These are phyloP conservation scores for Cyclotella cryptica DNA, from an alignment of 108 stramenopile species.

Conservation along the genomic window DNA sequence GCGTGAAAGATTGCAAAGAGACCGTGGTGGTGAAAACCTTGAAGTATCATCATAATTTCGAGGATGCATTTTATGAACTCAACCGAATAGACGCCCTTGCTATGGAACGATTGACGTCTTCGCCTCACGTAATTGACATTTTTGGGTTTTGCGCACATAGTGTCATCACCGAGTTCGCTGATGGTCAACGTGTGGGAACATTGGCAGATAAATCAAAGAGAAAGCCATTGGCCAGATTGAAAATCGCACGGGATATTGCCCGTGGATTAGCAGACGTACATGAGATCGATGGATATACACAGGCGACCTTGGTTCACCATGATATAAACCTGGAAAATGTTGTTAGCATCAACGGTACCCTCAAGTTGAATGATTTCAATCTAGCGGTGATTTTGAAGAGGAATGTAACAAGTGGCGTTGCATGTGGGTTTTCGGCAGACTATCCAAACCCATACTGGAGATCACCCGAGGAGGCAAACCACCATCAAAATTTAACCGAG, in stretches of 20 bases:
- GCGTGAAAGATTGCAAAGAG: constrained; percentile 33
- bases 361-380: constrained; percentile 85
- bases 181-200: constrained; percentile 66
- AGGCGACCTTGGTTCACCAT: constrained; percentile 76
- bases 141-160: constrained; percentile 81
- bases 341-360: constrained; percentile 58
- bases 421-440: constrained; percentile 71
- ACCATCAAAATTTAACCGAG: constrained; percentile 59
- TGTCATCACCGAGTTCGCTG: constrained; percentile 78
- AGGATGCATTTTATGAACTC: constrained; percentile 77
- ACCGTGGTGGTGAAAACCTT: constrained; percentile 67
- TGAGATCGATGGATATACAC: constrained; percentile 69
- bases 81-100: constrained; percentile 81
- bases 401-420: constrained; percentile 64
- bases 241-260: constrained; percentile 72
- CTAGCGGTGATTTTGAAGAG: constrained; percentile 73
- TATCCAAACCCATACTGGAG: constrained; percentile 83
- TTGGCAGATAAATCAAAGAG: no score
- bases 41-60: constrained; percentile 72
- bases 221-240: constrained; percentile 59
- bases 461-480: constrained; percentile 78
- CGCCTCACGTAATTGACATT: constrained; percentile 77
- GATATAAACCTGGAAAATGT: constrained; percentile 84
- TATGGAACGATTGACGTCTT: constrained; percentile 79
- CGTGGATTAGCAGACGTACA: constrained; percentile 72